Evolutionary conservation across 2,329 filamentous ascomycete species (phyloP), one percentile per base, ranked within the genome.

Genomic region (Xenoacremonium recifei): DNA sequence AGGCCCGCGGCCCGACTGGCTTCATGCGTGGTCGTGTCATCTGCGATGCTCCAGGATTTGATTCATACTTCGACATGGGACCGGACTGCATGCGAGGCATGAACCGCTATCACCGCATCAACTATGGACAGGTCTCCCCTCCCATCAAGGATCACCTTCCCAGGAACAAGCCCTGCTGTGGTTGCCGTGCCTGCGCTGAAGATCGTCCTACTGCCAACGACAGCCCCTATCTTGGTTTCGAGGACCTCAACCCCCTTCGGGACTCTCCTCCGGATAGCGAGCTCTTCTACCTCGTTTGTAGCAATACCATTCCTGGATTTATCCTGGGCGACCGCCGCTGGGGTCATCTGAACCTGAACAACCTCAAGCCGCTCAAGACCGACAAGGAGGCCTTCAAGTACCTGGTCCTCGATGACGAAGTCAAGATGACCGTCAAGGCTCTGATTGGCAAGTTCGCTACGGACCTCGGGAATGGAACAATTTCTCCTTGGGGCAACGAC

Each of bases 361-460:
- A 61, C 35, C 61, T 76, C 42, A 53, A 56, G 35, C 65, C 67
- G 6, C 59, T 75, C 39, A 57, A 62, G 37, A 65, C 68, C 2
- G 72, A 75, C 53, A 67, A 59, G 39, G 70, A 75, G 29, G 71
- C 72, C 3, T 76, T 75, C 68, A 70, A 71, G 54, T 70, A 71
- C 42, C 68, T 76, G 19, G 70, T 75, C 5, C 65, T 76, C 10
- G 70, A 76, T 44, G 64, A 70, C 13, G 69, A 72, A 40, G 61
- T 75, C 58, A 76, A 75, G 54, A 44, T 64, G 41, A 73, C 71
- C 1, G 70, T 75, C 49, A 71, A 67, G 42, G 64, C 70, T 4
- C 62, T 75, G 38, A 69, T 74, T 37, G 70, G 71, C 41, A 72
- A 72, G 52, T 74, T 74, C 44, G 66, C 70, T 35, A 64, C 57